Evolutionary conservation across 164 flowering plant species (phyloP), one percentile per base, ranked within the genome.

Genomic region (Vitis cinerea): DNA sequence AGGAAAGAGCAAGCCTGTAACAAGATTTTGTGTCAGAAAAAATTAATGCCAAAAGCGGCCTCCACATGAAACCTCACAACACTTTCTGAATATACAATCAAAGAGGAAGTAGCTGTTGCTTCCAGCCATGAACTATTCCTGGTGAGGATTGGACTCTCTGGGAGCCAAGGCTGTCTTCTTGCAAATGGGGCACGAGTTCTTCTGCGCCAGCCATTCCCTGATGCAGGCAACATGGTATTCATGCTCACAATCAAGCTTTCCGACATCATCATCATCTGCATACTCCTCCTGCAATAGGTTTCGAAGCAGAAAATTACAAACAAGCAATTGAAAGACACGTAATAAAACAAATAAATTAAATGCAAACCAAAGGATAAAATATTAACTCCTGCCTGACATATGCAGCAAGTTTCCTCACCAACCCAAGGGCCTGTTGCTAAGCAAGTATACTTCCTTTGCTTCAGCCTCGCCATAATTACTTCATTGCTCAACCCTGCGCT

Each of bases 361-460:
- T 16, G 59, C 15, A 37, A 37, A 37, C 7, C 44, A 37, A 0
- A 6, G 0, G 0, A 37, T 37, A 37, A 37, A 3, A 37, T 37
- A 37, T 37, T 37, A 37, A 37, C 6, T 59, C 62, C 16, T 56
- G 70, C 78, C 71, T 56, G 78, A 63, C 78, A 75, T 15, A 75
- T 57, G 15, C 78, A 70, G 50, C 78, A 75, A 4, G 64, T 56
- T 47, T 71, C 78, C 19, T 50, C 55, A 48, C 61, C 74, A 0
- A 0, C 16, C 1, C 54, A 16, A 16, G 69, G 12, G 0, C n/a
- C 53, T 15, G 9, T 49, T 29, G 56, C n/a, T 8, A 16, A 2
- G n/a, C 27, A n/a, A 13, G 14, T 17, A 37, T 71, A 63, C 12
- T 10, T 66, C 0, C 49, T 12, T 16, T 15, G 54, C 53, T 30